Base-by-base conservation (phyloP, 768 basidiomycete species). In the Russula sp. region DNA sequence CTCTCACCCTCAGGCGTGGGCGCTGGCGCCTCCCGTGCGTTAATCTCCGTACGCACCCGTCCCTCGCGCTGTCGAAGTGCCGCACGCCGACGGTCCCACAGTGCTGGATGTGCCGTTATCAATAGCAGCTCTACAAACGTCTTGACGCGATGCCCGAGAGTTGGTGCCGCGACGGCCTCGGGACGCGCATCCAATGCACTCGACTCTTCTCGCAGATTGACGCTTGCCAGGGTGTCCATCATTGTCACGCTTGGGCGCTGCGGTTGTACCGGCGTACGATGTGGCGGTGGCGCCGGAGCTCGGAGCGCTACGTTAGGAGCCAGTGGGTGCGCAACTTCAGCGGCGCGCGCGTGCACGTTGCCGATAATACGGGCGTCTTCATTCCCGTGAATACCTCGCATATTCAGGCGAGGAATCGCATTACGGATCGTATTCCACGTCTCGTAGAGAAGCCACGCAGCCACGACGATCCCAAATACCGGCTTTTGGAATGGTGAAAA, bases 361-460 rank as follows among this genome's bases (percentile, higher is more conserved):
- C 39, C 57, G 16, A 52, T 40, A 20, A 57, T 35, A 35, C 56
- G 56, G 20, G 50, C 34, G 16, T 57, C 50, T 55, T 51, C 57
- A 4, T 40, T 55, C 9, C n/a, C 40, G 44, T 37, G 66, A 42
- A 58, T 42, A n/a, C 50, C 62, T 10, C 60, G 67, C 34, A n/a
- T 20, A 18, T 35, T 51, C 4, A 42, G 53, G 7, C 52, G 61
- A 16, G 61, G 61, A n/a, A 68, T 63, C 8, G 62, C 67, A 34
- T 61, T 67, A 8, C 66, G 65, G 55, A 68, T 67, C 37, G 65
- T 64, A 32, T 66, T 66, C 67, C 67, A 68, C n/a, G 66, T 63
- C 58, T 68, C 65, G 16, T 67, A 68, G 1, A 68, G 51, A 35
- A 68, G 54, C 67, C 67, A 68, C 8, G 42, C 62, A 13, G 61